Evolutionary conservation across 2,329 filamentous ascomycete species (phyloP).

Genomic region (Elsinoe batatas): DNA sequence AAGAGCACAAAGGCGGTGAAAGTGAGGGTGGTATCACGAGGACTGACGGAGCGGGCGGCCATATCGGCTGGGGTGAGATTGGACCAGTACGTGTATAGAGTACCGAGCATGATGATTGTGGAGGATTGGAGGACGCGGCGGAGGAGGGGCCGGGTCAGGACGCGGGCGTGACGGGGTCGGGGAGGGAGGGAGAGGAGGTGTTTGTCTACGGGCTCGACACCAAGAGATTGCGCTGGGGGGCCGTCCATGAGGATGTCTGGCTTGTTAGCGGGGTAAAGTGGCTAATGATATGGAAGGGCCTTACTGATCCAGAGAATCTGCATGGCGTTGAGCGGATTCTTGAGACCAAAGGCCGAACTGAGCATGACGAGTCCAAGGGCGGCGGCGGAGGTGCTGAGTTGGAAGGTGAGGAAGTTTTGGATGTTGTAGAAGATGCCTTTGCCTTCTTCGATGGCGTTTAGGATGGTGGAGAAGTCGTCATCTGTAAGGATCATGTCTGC

Average conservation of each 20-base stretch:
- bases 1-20: slow-evolving; percentile 98
- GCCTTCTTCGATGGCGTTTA: slow-evolving; percentile 93
- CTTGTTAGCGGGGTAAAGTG: slow-evolving; percentile 21
- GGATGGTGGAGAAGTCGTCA: slow-evolving; percentile 82
- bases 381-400: slow-evolving; percentile 92
- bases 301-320: slow-evolving; percentile 99
- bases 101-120: slow-evolving; percentile 82
- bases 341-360: slow-evolving; percentile 86
- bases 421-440: slow-evolving; percentile 99
- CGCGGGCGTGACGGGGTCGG: slow-evolving; percentile 74
- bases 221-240: slow-evolving; percentile 90
- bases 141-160: slow-evolving; percentile 77
- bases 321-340: slow-evolving; percentile 96
- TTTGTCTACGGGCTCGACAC: slow-evolving; percentile 88
- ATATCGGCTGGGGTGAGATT: slow-evolving; percentile 76
- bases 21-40: slow-evolving; percentile 96
- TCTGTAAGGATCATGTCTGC: slow-evolving; percentile 90
- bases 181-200: slow-evolving; percentile 90
- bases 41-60: slow-evolving; percentile 53
- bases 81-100: slow-evolving; percentile 78
- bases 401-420: slow-evolving; percentile 97
- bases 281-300: no score
- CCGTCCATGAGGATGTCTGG: slow-evolving; percentile 99
- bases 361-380: slow-evolving; percentile 83
- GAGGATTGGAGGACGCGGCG: slow-evolving; percentile 80